phyloP scores from a whole-genome alignment of 2,329 filamentous ascomycete genomes.

The Mycogone perniciosa region DNA sequence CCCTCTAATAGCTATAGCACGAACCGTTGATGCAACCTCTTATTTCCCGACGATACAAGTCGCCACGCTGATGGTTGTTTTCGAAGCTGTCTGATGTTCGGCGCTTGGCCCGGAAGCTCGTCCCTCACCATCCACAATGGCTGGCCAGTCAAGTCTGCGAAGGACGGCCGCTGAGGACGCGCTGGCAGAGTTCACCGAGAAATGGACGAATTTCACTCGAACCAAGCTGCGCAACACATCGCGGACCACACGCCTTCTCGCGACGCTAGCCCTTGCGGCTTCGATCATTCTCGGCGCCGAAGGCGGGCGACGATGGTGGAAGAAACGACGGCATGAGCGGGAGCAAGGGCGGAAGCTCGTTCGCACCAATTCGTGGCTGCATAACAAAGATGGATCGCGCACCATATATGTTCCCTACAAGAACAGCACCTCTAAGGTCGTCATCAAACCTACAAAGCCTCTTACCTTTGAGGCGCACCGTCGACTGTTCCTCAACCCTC shows the following conservation, averaged over 20 bases:
- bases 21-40: no score
- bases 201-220: conserved; percentile 49
- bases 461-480: conserved; percentile 96
- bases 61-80: conserved; percentile 3
- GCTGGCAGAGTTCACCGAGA: conserved; percentile 56
- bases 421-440: conserved; percentile 80
- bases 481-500: conserved; percentile 85
- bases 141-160: conserved; percentile 78
- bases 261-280: conserved; percentile 66
- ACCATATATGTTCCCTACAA: conserved; percentile 95
- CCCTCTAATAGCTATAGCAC: neutral
- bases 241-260: conserved; percentile 64
- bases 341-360: conserved; percentile 78
- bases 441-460: conserved; percentile 81
- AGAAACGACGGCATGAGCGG: conserved; percentile 64
- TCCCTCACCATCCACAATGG: conserved; percentile 49
- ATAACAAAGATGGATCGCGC: conserved; percentile 89
- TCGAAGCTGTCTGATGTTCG: conserved; percentile 2
- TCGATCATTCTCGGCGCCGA: conserved; percentile 75
- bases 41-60: neutral
- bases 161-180: conserved; percentile 59
- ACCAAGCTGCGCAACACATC: conserved; percentile 58
- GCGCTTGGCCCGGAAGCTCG: conserved; percentile 8
- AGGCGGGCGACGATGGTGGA: conserved; percentile 74
- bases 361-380: conserved; percentile 84